Evolutionary conservation across 2,329 filamentous ascomycete species (phyloP), one percentile per base, ranked within the genome.

Genomic region (Fusarium dimerum): DNA sequence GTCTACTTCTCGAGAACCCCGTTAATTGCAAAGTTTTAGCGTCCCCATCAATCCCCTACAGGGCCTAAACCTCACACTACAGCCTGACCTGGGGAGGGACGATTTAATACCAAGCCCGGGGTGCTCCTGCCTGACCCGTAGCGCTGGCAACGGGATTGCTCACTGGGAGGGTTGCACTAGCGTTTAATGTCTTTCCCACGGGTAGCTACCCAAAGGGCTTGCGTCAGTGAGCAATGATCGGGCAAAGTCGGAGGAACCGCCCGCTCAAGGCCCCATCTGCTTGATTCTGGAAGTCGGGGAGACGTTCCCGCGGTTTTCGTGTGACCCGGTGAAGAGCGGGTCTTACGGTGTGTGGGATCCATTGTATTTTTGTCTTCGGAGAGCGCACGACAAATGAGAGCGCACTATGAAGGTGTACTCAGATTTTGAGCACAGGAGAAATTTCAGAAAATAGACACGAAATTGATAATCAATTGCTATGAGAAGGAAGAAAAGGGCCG

Each of bases 261-360:
- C 10, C 32, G 32, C 32, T 4, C 32, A 36, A 10, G 32, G 32
- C 32, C 32, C 32, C 32, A 36, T 11, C 10, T 13, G 47, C 41
- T 40, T 56, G 56, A 45, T 60, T 64, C 51, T 60, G 54, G 52
- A 57, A 61, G 52, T 60, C 61, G 59, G 60, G 59, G 20, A 59
- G 57, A 59, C 55, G 48, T 61, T 52, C 42, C 49, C 40, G 32
- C 54, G 43, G 50, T 60, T 60, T 61, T 63, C 51, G 54, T 56
- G 57, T 59, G 60, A 62, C 60, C 46, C 32, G 53, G 50, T 45
- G 45, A 47, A 50, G 32, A 41, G 56, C 57, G 57, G 56, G 57
- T 50, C 47, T 45, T 32, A 51, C 48, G 45, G 26, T 43, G 45
- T 55, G 52, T 36, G 40, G 13, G 43, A 18, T 16, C 15, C 6